Evolutionary conservation across 2,329 filamentous ascomycete species (phyloP).

Genomic region (Aspergillus sergii): DNA sequence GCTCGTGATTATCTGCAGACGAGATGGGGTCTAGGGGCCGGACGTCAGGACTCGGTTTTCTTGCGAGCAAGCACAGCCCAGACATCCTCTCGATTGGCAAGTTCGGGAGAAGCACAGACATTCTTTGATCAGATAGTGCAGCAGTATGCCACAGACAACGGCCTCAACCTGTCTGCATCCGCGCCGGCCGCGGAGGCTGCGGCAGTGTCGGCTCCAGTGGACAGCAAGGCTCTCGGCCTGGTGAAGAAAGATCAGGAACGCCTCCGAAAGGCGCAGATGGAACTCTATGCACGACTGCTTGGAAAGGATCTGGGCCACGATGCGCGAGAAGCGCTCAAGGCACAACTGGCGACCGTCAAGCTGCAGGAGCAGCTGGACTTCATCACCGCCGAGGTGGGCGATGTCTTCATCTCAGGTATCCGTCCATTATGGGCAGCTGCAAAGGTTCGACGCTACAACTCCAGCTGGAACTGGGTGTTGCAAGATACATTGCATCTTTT

Average conservation of each 20-base stretch:
- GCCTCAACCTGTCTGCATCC: slow-evolving; percentile 79
- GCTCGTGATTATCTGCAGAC: slow-evolving; percentile 94
- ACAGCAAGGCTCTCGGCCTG: slow-evolving; percentile 93
- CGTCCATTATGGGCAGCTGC: slow-evolving; percentile 90
- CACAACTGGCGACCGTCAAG: slow-evolving; percentile 61
- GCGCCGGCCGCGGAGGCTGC: slow-evolving; percentile 64
- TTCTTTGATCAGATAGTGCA: slow-evolving; percentile 87
- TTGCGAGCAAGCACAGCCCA: slow-evolving; percentile 91
- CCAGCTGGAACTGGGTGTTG: slow-evolving; percentile 98
- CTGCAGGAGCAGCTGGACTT: slow-evolving; percentile 58
- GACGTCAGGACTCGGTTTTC: slow-evolving; percentile 88
- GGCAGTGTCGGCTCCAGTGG: slow-evolving; percentile 74
- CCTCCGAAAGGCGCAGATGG: slow-evolving; percentile 97
- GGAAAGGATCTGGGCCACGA: slow-evolving; percentile 95
- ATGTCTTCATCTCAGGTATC: slow-evolving; percentile 93
- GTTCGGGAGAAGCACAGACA: slow-evolving; percentile 86
- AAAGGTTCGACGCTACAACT: slow-evolving; percentile 96
- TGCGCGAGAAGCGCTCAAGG: slow-evolving; percentile 83
- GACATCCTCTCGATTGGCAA: slow-evolving; percentile 81
- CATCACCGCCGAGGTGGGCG: slow-evolving; percentile 93
- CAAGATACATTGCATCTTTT: slow-evolving; percentile 80
- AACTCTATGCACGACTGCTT: slow-evolving; percentile 90
- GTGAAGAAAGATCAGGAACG: slow-evolving; percentile 95
- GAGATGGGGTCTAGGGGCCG: slow-evolving; percentile 83
- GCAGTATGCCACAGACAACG: slow-evolving; percentile 83